phyloP scores from a whole-genome alignment of 2,329 filamentous ascomycete genomes.

The Dactylonectria macrodidyma region DNA sequence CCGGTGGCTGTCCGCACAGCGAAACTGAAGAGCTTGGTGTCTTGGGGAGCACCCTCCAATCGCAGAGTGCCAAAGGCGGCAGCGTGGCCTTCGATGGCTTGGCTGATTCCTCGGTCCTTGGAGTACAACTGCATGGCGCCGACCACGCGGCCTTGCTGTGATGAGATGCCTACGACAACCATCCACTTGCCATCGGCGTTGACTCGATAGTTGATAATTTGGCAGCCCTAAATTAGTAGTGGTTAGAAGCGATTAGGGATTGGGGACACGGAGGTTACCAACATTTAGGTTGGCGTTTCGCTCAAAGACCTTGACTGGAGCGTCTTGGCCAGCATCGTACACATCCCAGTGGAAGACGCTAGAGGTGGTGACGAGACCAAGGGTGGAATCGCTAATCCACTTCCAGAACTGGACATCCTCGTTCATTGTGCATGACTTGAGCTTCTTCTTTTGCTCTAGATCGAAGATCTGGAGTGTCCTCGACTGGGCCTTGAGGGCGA shows the following conservation, averaged over 20 bases:
- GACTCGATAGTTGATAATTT: constrained; percentile 99
- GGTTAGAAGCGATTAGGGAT: constrained; percentile 35
- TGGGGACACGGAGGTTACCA: constrained; percentile 55
- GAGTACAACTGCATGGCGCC: constrained; percentile 98
- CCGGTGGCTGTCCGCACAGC: constrained; percentile 91
- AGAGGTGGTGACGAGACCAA: constrained; percentile 92
- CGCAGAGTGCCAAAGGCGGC: constrained; percentile 93
- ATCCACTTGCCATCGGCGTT: constrained; percentile 98
- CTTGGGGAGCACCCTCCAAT: constrained; percentile 88
- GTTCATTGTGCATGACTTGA: constrained; percentile 96
- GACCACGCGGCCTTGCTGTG: constrained; percentile 92
- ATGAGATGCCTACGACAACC: constrained; percentile 96
- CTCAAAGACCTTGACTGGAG: constrained; percentile 93
- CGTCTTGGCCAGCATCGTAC: constrained; percentile 84
- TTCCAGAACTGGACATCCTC: constrained; percentile 99
- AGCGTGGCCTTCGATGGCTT: constrained; percentile 97
- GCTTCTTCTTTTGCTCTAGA: constrained; percentile 90
- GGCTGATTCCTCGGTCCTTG: constrained; percentile 94
- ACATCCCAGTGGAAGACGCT: constrained; percentile 99
- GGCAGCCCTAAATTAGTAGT: constrained; percentile 77
- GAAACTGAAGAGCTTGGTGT: constrained; percentile 97
- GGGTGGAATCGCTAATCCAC: constrained; percentile 92
- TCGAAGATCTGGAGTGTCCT: constrained; percentile 99
- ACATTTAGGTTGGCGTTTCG: constrained; percentile 91
- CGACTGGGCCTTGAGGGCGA: constrained; percentile 94